Conservation (phyloP, 225 moss, liverwort and hornwort genomes). For the Physcomitrellopsis africana region DNA sequence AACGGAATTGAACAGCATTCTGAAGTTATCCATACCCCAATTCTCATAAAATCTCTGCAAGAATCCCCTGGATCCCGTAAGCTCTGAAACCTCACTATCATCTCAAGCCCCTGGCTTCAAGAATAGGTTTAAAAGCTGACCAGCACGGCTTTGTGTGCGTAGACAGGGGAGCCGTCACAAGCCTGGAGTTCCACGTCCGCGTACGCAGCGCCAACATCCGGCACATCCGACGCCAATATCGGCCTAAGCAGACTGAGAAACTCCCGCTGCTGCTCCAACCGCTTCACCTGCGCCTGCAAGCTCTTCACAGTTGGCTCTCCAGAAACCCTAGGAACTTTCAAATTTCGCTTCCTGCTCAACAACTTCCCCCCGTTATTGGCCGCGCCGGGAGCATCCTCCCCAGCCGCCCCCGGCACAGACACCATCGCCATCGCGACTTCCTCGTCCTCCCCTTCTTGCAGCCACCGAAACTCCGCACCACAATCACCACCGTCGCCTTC, state of each 20-base stretch:
- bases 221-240: slow-evolving; percentile 36
- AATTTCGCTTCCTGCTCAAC: slow-evolving; percentile 48
- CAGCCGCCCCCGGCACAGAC: slow-evolving; percentile 34
- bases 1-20: slow-evolving; percentile 25
- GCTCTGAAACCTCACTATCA: slow-evolving; percentile 27
- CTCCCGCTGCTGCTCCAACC: slow-evolving; percentile 72
- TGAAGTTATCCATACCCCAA: slow-evolving; percentile 11
- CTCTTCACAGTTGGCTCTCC: slow-evolving; percentile 51
- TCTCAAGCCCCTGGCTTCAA: slow-evolving; percentile 14
- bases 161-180: slow-evolving; percentile 63
- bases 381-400: slow-evolving; percentile 27
- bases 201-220: slow-evolving; percentile 50
- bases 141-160: slow-evolving; percentile 65
- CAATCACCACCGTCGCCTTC: slow-evolving; percentile 56
- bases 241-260: slow-evolving; percentile 56
- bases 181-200: slow-evolving; percentile 62
- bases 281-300: slow-evolving; percentile 63
- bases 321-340: slow-evolving; percentile 50
- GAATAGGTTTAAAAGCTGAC: slow-evolving; percentile 43
- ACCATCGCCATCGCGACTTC: slow-evolving; percentile 54
- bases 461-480: slow-evolving; percentile 60
- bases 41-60: slow-evolving; percentile 4
- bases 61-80: not conserved
- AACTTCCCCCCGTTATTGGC: slow-evolving; percentile 43
- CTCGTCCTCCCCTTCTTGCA: slow-evolving; percentile 49